Conservation (phyloP, 1,139 yeast species). For the Spencermartinsiella ligniputridi region DNA sequence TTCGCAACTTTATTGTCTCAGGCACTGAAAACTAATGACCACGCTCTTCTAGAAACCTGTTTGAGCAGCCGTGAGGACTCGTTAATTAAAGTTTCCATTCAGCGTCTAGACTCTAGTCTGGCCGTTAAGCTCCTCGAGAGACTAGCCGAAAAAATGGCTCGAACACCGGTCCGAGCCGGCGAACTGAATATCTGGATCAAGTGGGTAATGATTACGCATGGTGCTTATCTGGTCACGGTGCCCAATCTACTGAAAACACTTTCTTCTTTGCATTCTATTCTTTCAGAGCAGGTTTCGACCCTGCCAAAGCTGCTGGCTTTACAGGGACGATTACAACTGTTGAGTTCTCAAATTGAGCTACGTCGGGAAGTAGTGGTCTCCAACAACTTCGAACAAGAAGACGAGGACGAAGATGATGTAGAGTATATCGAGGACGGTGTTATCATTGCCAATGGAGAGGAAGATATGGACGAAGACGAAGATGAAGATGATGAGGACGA, state of each 20-base stretch:
- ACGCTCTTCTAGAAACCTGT: conserved; percentile 60
- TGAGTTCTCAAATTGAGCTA: conserved; percentile 65
- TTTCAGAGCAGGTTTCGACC: conserved; percentile 68
- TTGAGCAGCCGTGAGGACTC: conserved; percentile 62
- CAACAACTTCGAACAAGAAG: conserved; percentile 29
- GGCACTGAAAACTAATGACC: conserved; percentile 39
- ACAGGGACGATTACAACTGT: conserved; percentile 73
- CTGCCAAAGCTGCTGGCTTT: conserved; percentile 76
- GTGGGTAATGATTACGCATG: conserved; percentile 89
- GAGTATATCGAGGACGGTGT: conserved; percentile 53
- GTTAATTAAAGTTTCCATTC: conserved; percentile 67
- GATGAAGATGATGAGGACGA: conserved; percentile 28
- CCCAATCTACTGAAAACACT: conserved; percentile 67
- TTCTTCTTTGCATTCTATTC: conserved; percentile 71
- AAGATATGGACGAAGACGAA: conserved; percentile 32
- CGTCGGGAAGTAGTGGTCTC: conserved; percentile 49
- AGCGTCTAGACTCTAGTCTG: conserved; percentile 62
- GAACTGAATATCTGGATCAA: conserved; percentile 85
- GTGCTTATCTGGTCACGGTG: conserved; percentile 68
- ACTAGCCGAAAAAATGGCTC: conserved; percentile 76
- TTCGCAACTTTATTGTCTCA: conserved; percentile 39
- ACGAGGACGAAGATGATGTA: conserved; percentile 39
- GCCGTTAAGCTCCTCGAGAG: conserved; percentile 76
- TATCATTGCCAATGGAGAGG: conserved; percentile 41
- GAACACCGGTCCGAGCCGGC: conserved; percentile 64